Conservation (phyloP, 139 green algal genomes). For the Chlamydomonas sp. region DNA sequence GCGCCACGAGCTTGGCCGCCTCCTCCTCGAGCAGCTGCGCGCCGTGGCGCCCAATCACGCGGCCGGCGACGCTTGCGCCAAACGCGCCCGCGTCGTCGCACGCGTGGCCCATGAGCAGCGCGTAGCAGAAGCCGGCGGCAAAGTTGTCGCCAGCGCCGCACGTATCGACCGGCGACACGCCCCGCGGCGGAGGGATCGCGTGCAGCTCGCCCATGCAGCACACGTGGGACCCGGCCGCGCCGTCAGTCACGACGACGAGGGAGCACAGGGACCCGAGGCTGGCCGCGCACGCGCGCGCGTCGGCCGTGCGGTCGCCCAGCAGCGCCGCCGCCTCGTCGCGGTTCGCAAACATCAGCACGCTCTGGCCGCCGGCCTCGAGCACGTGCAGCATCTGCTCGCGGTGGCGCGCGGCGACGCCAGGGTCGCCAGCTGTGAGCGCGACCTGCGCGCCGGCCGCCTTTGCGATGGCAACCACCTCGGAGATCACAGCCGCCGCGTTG, state of each 20-base stretch:
- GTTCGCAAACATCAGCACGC: background rate
- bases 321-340: background rate
- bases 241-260: conserved; percentile 8
- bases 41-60: conserved; percentile 61
- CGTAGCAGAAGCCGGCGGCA: conserved; percentile 25
- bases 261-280: background rate
- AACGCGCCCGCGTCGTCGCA: conserved; percentile 51
- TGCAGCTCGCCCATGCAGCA: background rate
- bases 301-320: background rate
- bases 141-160: conserved; percentile 53
- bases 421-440: conserved; percentile 77
- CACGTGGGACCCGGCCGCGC: background rate
- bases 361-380: background rate
- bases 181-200: background rate
- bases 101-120: conserved; percentile 34
- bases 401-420: conserved; percentile 63
- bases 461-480: conserved; percentile 38
- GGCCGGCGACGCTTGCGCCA: conserved; percentile 48
- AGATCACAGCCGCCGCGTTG: conserved; percentile 39
- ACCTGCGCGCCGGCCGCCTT: conserved; percentile 33
- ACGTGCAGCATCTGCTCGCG: conserved; percentile 33
- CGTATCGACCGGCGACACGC: background rate
- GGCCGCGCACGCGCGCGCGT: background rate
- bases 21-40: conserved; percentile 50
- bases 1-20: conserved; percentile 38